Evolutionary conservation across 2,329 filamentous ascomycete species (phyloP).

Genomic region (Aspergillus ochraceus): DNA sequence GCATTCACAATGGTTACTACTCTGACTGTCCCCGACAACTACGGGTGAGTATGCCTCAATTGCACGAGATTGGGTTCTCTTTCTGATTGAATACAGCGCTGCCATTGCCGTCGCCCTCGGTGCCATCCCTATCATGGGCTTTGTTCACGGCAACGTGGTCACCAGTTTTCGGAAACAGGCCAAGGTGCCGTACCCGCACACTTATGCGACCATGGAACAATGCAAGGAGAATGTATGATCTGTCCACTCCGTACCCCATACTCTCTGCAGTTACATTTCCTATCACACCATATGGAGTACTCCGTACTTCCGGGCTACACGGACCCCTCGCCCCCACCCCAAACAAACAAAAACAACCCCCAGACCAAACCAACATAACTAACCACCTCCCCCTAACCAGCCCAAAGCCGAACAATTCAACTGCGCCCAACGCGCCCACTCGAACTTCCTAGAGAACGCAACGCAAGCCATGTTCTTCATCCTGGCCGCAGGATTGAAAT

Average conservation of each 20-base stretch:
- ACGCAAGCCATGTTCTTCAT: slow-evolving; percentile 51
- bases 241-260: too few species aligned
- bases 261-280: too few species aligned
- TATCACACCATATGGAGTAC: too few species aligned
- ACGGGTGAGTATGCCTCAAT: slow-evolving; percentile 42
- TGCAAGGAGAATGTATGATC: slow-evolving; percentile 47
- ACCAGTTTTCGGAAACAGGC: slow-evolving; percentile 51
- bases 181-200: slow-evolving; percentile 58
- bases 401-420: slow-evolving; percentile 50
- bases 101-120: slow-evolving; percentile 56
- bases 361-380: too few species aligned
- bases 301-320: too few species aligned
- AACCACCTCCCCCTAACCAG: slow-evolving; percentile 20
- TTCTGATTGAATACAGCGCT: slow-evolving; percentile 43
- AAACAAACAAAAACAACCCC: not conserved
- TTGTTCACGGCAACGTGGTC: slow-evolving; percentile 53
- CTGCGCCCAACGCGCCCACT: slow-evolving; percentile 58
- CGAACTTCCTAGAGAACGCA: slow-evolving; percentile 62
- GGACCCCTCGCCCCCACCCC: too few species aligned
- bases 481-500: slow-evolving; percentile 56
- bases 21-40: slow-evolving; percentile 49
- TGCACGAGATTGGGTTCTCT: not conserved
- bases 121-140: slow-evolving; percentile 54
- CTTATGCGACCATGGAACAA: slow-evolving; percentile 58
- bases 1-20: slow-evolving; percentile 36